Evolutionary conservation across 805 yeast genomes (phyloP), one percentile per base, ranked within the genome.

Genomic region (Wickerhamomyces subpelliculosus): DNA sequence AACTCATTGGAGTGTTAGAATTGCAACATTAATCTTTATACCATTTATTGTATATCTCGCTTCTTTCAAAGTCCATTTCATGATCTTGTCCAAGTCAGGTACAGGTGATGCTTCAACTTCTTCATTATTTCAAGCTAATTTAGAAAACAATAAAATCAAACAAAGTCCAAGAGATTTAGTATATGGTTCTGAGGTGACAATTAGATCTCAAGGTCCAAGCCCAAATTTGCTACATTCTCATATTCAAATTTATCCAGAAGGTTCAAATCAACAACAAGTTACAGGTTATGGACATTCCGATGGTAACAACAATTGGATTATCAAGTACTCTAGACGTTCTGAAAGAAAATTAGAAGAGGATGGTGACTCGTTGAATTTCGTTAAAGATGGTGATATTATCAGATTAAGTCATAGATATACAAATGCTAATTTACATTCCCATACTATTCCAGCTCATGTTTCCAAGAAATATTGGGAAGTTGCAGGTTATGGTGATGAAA

Each of bases 101-200:
- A 79, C 96, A 0, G 98, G 97, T 30, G 96, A 90, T 59, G 84
- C 94, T 3, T 80, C 93, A 37, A 85, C 93, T 65, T 80, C 93
- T 14, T 80, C 97, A 0, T 69, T 90, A 37, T 80, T 93, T 62
- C 98, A 93, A 61, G 89, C 90, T 9, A 85, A 90, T 42, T 66
- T 93, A 45, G 72, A 72, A 36, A 85, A 83, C 10, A 75, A 80
- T 34, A 72, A 78, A 14, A 70, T 90, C 37, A 69, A 67, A 25
- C 78, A 83, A 37, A 70, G 80, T 17, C 83, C 90, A 35, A 70
- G 93, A 61, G 80, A 79, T 44, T 67, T 84, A 9, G 57, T 78
- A 2, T 64, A 70, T 42, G 87, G 80, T 6, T 75, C 78, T 5
- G 55, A 57, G 25, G 54, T 67, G 12, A 64, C 71, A 1, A 56